These are phyloP conservation scores for Bjerkandera adusta DNA, from an alignment of 1,284 basidiomycete species.

Conservation along the genomic window DNA sequence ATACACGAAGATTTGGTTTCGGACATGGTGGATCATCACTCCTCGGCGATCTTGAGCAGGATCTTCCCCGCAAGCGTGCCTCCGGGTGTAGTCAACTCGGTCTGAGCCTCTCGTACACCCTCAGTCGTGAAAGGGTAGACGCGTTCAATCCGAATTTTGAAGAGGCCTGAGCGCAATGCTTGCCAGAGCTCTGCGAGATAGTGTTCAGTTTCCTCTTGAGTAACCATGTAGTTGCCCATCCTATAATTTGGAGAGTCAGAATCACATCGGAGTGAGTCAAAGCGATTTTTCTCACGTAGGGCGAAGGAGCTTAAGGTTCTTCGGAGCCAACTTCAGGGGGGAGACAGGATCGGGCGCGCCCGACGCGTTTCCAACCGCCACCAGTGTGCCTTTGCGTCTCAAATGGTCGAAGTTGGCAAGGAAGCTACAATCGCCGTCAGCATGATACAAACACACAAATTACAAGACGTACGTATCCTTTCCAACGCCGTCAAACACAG, in stretches of 20 bases:
- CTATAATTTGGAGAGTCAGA: slow-evolving; percentile 31
- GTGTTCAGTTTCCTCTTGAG: slow-evolving; percentile 64
- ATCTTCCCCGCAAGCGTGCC: slow-evolving; percentile 85
- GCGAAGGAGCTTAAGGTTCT: slow-evolving; percentile 81
- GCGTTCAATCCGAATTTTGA: slow-evolving; percentile 75
- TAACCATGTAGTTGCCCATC: slow-evolving; percentile 65
- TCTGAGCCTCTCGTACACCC: slow-evolving; percentile 78
- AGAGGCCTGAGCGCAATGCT: slow-evolving; percentile 54
- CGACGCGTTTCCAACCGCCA: slow-evolving; percentile 92
- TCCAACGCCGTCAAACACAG: slow-evolving; percentile 92
- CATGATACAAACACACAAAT: not conserved
- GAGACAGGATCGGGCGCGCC: slow-evolving; percentile 77
- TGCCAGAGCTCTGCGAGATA: slow-evolving; percentile 73
- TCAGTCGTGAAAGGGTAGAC: slow-evolving; percentile 86
- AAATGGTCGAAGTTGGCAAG: slow-evolving; percentile 3
- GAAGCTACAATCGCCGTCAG: not conserved
- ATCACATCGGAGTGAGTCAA: not conserved
- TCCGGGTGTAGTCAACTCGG: slow-evolving; percentile 59
- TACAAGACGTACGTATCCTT: slow-evolving; percentile 72
- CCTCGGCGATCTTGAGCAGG: slow-evolving; percentile 54
- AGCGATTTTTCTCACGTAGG: slow-evolving; percentile 54
- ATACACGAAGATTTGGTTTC: too few relatives aligned
- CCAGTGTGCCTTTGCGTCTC: slow-evolving; percentile 75
- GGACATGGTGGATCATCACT: slow-evolving; percentile 7
- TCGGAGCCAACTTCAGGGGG: slow-evolving; percentile 72